Percentiles rank a stretch among this genome's conserved stretches.
Conservation (phyloP, 441 rosid genomes). For the Dalechampia spathulata region DNA sequence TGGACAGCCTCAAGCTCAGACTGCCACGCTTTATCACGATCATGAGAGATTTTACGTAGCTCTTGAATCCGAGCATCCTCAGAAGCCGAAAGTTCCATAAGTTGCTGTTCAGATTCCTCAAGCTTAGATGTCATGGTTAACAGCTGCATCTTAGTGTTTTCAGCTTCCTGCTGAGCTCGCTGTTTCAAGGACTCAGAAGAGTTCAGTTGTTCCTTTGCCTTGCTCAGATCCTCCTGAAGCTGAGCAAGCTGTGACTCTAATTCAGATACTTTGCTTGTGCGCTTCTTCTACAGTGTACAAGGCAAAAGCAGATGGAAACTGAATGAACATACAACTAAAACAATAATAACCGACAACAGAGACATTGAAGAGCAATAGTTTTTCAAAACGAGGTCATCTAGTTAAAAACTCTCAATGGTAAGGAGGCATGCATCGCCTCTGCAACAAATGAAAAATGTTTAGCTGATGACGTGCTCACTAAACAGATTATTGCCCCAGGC, state of each 20-base stretch:
- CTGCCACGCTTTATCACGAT: conserved; percentile 88
- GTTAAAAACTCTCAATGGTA: not conserved
- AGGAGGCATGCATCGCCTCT: not conserved
- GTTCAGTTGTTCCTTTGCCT: conserved; percentile 63
- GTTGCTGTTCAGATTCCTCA: conserved; percentile 61
- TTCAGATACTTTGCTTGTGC: conserved; percentile 52
- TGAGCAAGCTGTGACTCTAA: conserved; percentile 66
- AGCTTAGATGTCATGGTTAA: conserved; percentile 40
- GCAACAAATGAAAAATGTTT: not conserved
- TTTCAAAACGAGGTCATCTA: not conserved
- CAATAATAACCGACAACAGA: not conserved
- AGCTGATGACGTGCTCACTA: not conserved
- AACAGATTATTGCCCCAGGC: not conserved
- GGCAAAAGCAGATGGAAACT: conserved; percentile 10
- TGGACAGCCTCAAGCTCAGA: conserved; percentile 94
- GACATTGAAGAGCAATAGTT: not conserved
- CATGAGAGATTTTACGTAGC: conserved; percentile 73
- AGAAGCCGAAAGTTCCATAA: conserved; percentile 63
- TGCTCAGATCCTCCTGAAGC: conserved; percentile 84
- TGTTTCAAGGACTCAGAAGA: conserved; percentile 64
- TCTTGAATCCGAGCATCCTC: conserved; percentile 76
- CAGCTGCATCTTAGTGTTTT: conserved; percentile 59
- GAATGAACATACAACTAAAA: conserved; percentile 1
- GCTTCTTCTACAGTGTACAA: conserved; percentile 49
- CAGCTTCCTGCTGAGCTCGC: conserved; percentile 71